Conservation (phyloP, 169 alveolate genomes). For the Plasmodium gonderi region DNA sequence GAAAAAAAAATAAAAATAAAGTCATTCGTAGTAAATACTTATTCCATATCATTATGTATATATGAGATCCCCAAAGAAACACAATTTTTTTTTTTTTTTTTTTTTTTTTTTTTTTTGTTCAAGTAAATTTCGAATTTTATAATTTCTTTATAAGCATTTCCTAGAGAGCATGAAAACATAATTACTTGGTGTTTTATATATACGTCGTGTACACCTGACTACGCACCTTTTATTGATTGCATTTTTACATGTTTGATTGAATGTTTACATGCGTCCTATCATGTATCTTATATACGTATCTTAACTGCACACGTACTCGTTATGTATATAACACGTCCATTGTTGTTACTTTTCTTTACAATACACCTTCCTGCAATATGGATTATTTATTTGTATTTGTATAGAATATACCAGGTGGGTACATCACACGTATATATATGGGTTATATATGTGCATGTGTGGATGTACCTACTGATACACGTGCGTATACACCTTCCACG, state of each 20-base stretch:
- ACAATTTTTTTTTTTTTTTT: neutral
- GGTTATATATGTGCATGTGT: neutral
- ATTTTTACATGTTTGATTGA: too few species aligned
- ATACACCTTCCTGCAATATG: neutral
- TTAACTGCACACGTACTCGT: neutral
- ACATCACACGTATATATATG: neutral
- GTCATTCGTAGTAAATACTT: neutral
- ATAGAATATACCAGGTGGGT: neutral
- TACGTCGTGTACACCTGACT: neutral
- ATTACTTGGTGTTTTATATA: neutral
- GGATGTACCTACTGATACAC: neutral
- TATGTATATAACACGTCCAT: neutral
- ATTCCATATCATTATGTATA: too few species aligned
- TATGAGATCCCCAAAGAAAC: neutral
- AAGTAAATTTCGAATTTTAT: neutral
- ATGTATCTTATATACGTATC: neutral
- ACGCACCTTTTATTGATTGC: too few species aligned
- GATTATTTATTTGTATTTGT: neutral
- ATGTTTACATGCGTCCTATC: too few species aligned
- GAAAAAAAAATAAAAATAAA: neutral
- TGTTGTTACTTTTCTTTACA: neutral
- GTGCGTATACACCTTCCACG: too few species aligned
- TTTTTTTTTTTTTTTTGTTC: conserved; percentile 5
- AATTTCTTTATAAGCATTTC: neutral
- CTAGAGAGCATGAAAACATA: neutral